Base-by-base conservation (phyloP, 2,329 filamentous ascomycete genomes). In the Sclerotinia subarctica region DNA sequence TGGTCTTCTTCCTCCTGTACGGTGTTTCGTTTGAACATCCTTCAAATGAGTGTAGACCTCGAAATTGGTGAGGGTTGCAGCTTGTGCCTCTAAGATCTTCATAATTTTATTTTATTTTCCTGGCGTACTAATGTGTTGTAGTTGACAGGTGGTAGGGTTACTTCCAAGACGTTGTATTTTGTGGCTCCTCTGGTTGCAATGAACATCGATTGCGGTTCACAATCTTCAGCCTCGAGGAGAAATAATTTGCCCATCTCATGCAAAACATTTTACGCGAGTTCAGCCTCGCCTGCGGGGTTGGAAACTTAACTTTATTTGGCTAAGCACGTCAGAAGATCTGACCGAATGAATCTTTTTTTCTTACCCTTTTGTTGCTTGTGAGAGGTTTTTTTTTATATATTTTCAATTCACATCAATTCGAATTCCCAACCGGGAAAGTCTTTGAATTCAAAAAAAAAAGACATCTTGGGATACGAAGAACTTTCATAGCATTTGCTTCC, bases 61-160 rank as follows among this genome's bases (percentile, higher is more conserved):
- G 72, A 86, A 89, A 78, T 93, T 93, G 77, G 87, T 86, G 75
- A 93, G 81, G 53, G 89, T 83, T 6, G 88, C 89, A 42, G 86
- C 86, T 76, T 92, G 89, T 3, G 89, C 82, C 75, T 90, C 89
- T 73, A 92, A 80, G 75, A 93, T 86, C 84, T 91, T 89, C 87
- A 90, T 76, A 35, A 26, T 26, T 15, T 26, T 15, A 29, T 44
- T 47, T 47, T 5, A 26, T 29, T 7, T 59, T 24, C 13, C 17
- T 21, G 17, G 26, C n/a, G 42, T 49, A 38, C 26, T 51, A 19
- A n/a, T n/a, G 62, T 29, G 19, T 46, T 26, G 46, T 26, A 42
- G 15, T 51, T 17, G 32, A 49, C 29, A 46, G 4, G 8, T 46
- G 24, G 21, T 42, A 42, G 17, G 2, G 21, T 49, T 49, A 49